Evolutionary conservation across 176 grass and related monocot genomes (phyloP).

Genomic region (Eragrostis nindensis): DNA sequence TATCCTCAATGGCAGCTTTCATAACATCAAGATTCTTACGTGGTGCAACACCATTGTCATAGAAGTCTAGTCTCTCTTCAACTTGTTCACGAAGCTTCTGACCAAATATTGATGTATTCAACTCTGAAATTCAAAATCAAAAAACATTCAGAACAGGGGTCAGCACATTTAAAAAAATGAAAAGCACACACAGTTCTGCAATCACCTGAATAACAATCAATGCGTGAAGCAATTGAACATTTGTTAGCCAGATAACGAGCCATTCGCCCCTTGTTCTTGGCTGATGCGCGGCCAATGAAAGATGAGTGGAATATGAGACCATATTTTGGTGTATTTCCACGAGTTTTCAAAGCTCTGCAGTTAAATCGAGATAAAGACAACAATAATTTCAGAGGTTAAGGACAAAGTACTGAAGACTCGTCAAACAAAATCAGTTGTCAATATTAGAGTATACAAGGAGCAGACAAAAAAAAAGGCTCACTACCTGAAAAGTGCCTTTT

Average conservation of each 20-base stretch:
- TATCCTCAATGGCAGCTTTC: slow-evolving; percentile 73
- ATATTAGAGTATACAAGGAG: too few relatives aligned
- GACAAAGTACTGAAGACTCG: neutral
- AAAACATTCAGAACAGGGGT: neutral
- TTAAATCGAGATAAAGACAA: slow-evolving; percentile 43
- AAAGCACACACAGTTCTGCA: neutral
- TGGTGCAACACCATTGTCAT: slow-evolving; percentile 87
- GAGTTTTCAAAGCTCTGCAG: slow-evolving; percentile 92
- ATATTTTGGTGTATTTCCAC: slow-evolving; percentile 94
- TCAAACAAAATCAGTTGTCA: too few relatives aligned
- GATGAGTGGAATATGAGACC: slow-evolving; percentile 98
- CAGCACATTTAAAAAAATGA: neutral
- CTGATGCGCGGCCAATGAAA: slow-evolving; percentile 93
- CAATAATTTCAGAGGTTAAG: neutral
- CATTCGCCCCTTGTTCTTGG: slow-evolving; percentile 91
- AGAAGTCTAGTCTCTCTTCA: slow-evolving; percentile 91
- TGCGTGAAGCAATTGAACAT: slow-evolving; percentile 96
- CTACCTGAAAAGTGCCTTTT: slow-evolving; percentile 96
- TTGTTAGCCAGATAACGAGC: slow-evolving; percentile 97
- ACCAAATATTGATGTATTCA: slow-evolving; percentile 65
- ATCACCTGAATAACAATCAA: slow-evolving; percentile 95
- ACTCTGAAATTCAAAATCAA: slow-evolving; percentile 52
- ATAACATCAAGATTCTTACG: slow-evolving; percentile 92
- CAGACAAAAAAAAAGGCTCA: neutral
- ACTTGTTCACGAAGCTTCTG: slow-evolving; percentile 87